phyloP scores from a whole-genome alignment of 495 filamentous ascomycete species.

The Lasiosphaeris hirsuta region DNA sequence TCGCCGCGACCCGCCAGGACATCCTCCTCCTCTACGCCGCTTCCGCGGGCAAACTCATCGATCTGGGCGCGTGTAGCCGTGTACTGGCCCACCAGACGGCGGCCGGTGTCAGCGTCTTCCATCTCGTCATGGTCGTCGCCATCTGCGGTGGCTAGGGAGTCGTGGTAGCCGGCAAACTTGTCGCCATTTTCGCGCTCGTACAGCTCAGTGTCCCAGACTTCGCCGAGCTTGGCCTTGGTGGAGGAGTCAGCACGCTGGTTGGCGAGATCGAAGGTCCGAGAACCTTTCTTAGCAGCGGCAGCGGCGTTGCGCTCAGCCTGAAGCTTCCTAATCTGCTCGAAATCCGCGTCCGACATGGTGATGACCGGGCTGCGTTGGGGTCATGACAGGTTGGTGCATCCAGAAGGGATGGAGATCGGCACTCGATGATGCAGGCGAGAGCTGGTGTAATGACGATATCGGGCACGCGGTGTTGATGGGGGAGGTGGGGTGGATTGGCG shows the following conservation, averaged over 20 bases:
- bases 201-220: slow-evolving; percentile 88
- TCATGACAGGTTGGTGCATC: slow-evolving; percentile 15
- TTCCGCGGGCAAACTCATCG: slow-evolving; percentile 86
- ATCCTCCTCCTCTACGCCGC: slow-evolving; percentile 87
- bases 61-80: slow-evolving; percentile 88
- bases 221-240: slow-evolving; percentile 92
- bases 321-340: slow-evolving; percentile 75
- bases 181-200: slow-evolving; percentile 79
- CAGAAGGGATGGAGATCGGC: background rate
- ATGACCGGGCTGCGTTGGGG: slow-evolving; percentile 5
- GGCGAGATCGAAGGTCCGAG: slow-evolving; percentile 79
- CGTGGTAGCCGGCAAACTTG: slow-evolving; percentile 89
- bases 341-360: slow-evolving; percentile 68
- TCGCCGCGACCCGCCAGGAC: slow-evolving; percentile 77
- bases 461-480: background rate
- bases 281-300: slow-evolving; percentile 78
- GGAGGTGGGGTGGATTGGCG: background rate
- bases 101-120: slow-evolving; percentile 66
- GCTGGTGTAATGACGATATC: background rate
- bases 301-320: slow-evolving; percentile 91
- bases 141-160: slow-evolving; percentile 76
- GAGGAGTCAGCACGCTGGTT: slow-evolving; percentile 85
- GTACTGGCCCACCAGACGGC: slow-evolving; percentile 91
- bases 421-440: background rate
- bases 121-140: slow-evolving; percentile 86